Evolutionary conservation across 495 filamentous ascomycete species (phyloP), one percentile per base, ranked within the genome.

Genomic region (Cercophora scortea): DNA sequence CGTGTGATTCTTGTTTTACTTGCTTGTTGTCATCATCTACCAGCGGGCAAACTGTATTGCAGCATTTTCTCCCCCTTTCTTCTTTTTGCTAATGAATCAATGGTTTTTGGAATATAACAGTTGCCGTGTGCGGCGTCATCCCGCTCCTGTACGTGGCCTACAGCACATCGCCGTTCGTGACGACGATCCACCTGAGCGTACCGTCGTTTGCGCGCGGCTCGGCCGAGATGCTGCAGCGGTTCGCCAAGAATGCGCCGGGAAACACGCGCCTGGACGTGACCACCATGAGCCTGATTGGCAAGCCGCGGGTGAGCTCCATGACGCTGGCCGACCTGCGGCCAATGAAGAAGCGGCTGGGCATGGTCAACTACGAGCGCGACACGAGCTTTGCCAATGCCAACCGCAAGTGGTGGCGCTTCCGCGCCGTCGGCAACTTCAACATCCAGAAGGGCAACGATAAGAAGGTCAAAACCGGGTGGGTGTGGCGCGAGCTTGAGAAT

Each of bases 161-260:
- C 61, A 80, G 75, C 34, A 80, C 80, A 2, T 72, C 79, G 4
- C 85, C 88, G 8, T 88, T 84, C 58, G 86, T 90, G 2, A 80
- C 81, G n/a, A 81, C 81, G 52, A 69, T 89, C 49, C 84, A 88
- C 64, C 67, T 92, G 34, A 77, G 78, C 19, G 70, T 90, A 10
- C 88, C 88, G 7, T 66, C 76, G 4, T 83, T 80, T 61, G 86
- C 85, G n/a, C 81, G 88, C 11, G 68, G 71, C 35, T 90, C 87
- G 0, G 73, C 73, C n/a, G 83, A 86, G 11, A 69, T 77, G 50
- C 74, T 89, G n/a, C 55, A 81, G 32, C 78, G 80, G 19, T 94
- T 86, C 62, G 74, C 76, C 0, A 74, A 75, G 47, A 75, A 74
- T 25, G 69, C 88, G 0, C 84, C 88, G 3, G 74, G 81, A 0